phyloP scores from a whole-genome alignment of 1,284 basidiomycete species.

The Cryptococcus jaspeensis region DNA sequence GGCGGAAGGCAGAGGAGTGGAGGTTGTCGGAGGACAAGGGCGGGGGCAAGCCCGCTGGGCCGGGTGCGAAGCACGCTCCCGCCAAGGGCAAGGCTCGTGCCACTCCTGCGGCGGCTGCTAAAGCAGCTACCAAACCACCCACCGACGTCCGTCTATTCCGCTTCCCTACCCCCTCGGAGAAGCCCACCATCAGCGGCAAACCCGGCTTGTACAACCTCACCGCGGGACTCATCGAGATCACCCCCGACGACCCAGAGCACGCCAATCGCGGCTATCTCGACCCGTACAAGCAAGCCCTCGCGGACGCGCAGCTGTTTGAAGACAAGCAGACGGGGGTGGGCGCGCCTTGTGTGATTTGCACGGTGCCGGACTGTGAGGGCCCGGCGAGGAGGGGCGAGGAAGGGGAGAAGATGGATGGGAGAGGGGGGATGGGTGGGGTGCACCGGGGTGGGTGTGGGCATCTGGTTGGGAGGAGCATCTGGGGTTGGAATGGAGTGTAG shows the following conservation, averaged over 20 bases:
- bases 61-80: neutral
- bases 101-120: neutral
- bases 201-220: conserved; percentile 30
- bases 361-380: conserved; percentile 49
- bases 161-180: conserved; percentile 39
- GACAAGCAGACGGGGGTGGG: conserved; percentile 23
- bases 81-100: conserved; percentile 37
- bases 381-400: conserved; percentile 45
- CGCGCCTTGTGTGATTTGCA: conserved; percentile 44
- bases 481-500: conserved; percentile 43
- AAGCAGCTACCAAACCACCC: conserved; percentile 32
- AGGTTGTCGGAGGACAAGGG: conserved; percentile 22
- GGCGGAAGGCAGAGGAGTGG: conserved; percentile 46
- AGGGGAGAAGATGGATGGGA: conserved; percentile 47
- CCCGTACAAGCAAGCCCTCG: conserved; percentile 30
- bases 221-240: conserved; percentile 39
- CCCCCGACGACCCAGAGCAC: conserved; percentile 8
- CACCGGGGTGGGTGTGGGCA: conserved; percentile 50
- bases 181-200: neutral
- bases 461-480: conserved; percentile 37
- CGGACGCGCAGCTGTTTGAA: conserved; percentile 34
- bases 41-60: neutral
- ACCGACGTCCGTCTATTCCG: conserved; percentile 44
- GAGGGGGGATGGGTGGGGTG: conserved; percentile 40
- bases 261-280: conserved; percentile 30